Base-by-base conservation (phyloP, 257 asterid genomes). In the Verbena officinalis region DNA sequence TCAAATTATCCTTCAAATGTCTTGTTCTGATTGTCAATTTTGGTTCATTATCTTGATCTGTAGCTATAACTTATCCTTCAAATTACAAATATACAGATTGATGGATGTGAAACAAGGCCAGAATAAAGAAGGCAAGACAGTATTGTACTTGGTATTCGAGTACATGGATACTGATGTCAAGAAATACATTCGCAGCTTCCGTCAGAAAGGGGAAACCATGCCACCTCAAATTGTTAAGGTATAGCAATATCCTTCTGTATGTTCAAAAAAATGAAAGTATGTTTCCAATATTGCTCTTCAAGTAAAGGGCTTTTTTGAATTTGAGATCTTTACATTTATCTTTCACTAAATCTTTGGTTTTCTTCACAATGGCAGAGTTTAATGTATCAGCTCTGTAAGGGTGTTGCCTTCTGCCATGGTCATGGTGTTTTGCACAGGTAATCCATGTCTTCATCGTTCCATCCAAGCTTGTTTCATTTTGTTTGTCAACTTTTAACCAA, bases 331-430 rank as follows among this genome's bases (percentile, higher is more conserved):
- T 6, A 3, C 5, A 12, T 15, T 2, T 11, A 13, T 20, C 6
- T 21, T 1, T 15, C 53, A 7, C 55, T 24, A 42, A 65, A 34
- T 21, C 42, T 50, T 42, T 23, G 39, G 3, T 24, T 36, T 36
- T 44, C 22, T 54, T 51, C 36, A 27, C 53, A 20, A 64, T 72
- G 49, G 23, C 88, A 90, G 98, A 82, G 91, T 63, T 69, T 93
- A 76, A 86, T 93, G 97, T 93, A 78, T 73, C 98, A 93, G 85
- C 97, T 93, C 60, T 93, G 98, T 70, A 81, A 90, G 55, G 98
- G 97, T 19, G 95, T 93, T 55, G 91, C 98, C 20, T 93, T 93
- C 82, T 93, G 97, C 83, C 98, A 93, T 64, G 94, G 98, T 16
- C 97, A 86, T 63, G 99, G 99, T 20, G 95, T 94, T 68, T 50